Evolutionary conservation across 176 grass and related monocot genomes (phyloP).

Genomic region (Poa pratensis): DNA sequence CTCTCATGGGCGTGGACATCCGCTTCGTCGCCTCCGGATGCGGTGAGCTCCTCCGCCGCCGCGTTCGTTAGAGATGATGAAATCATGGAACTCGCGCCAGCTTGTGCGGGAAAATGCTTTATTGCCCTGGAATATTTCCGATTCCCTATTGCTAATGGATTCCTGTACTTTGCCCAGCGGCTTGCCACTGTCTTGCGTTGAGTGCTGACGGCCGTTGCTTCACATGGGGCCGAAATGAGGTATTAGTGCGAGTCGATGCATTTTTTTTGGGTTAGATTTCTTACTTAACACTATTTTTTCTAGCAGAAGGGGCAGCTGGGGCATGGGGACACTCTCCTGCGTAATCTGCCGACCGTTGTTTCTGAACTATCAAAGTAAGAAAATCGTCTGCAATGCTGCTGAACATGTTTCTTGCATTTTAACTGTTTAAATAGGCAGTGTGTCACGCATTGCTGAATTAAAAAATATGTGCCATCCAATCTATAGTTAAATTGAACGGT

Average conservation of each 20-base stretch:
- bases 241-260: slow-evolving; percentile 37
- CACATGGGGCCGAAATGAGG: slow-evolving; percentile 96
- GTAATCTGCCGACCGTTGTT: slow-evolving; percentile 74
- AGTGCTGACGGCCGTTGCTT: slow-evolving; percentile 82
- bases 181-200: slow-evolving; percentile 93
- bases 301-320: slow-evolving; percentile 95
- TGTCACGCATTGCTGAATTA: not conserved
- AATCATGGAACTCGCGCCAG: no score
- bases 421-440: not conserved
- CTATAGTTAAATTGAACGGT: not conserved
- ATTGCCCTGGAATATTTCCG: not conserved
- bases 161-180: slow-evolving; percentile 52
- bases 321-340: slow-evolving; percentile 75
- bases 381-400: not conserved
- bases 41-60: slow-evolving; percentile 40
- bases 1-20: slow-evolving; percentile 83
- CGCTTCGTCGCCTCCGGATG: slow-evolving; percentile 90
- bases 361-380: slow-evolving; percentile 83
- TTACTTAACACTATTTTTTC: slow-evolving; percentile 40
- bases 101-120: no score
- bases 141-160: slow-evolving; percentile 7
- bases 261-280: not conserved
- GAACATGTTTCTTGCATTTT: slow-evolving; percentile 9
- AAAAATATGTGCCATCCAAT: not conserved
- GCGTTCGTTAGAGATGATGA: no score